Percentiles rank a stretch among this genome's conserved stretches.
Conservation (phyloP, 768 basidiomycete genomes). For the Coprinopsis marcescibilis region DNA sequence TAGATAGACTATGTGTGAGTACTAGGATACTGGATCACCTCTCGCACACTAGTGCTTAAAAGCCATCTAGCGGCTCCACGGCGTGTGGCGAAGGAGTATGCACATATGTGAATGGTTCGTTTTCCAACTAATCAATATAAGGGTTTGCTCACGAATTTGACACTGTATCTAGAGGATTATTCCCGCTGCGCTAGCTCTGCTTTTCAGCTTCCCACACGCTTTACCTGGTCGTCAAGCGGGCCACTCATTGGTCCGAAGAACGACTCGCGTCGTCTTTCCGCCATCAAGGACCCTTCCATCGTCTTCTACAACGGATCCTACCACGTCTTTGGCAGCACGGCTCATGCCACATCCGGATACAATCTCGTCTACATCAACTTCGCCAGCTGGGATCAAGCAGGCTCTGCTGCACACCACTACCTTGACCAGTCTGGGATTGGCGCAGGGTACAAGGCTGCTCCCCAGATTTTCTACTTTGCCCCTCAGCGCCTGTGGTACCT, state of each 20-base stretch:
- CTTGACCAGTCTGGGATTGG: slow-evolving; percentile 16
- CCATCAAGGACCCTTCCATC: background rate
- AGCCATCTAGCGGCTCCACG: too few relatives aligned
- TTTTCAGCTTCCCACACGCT: too few relatives aligned
- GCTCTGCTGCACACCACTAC: slow-evolving; percentile 9
- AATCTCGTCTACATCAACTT: slow-evolving; percentile 12
- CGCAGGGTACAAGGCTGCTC: slow-evolving; percentile 16
- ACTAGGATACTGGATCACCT: too few relatives aligned
- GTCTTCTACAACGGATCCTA: background rate
- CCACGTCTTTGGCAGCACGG: slow-evolving; percentile 1
- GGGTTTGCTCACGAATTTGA: too few relatives aligned
- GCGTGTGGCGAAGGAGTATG: too few relatives aligned
- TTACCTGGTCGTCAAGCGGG: background rate
- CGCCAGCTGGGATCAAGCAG: slow-evolving; percentile 13
- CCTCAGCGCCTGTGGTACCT: slow-evolving; percentile 19
- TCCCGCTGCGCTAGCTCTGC: too few relatives aligned
- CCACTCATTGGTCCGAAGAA: background rate
- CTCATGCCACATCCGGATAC: background rate
- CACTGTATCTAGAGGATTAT: too few relatives aligned
- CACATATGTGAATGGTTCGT: too few relatives aligned
- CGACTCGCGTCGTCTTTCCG: background rate
- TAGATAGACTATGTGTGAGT: too few relatives aligned
- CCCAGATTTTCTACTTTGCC: slow-evolving; percentile 17
- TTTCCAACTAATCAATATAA: too few relatives aligned
- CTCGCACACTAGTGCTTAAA: too few relatives aligned